Evolutionary conservation across 2,329 filamentous ascomycete genomes (phyloP).

Genomic region (Pezizomycotina sp.): DNA sequence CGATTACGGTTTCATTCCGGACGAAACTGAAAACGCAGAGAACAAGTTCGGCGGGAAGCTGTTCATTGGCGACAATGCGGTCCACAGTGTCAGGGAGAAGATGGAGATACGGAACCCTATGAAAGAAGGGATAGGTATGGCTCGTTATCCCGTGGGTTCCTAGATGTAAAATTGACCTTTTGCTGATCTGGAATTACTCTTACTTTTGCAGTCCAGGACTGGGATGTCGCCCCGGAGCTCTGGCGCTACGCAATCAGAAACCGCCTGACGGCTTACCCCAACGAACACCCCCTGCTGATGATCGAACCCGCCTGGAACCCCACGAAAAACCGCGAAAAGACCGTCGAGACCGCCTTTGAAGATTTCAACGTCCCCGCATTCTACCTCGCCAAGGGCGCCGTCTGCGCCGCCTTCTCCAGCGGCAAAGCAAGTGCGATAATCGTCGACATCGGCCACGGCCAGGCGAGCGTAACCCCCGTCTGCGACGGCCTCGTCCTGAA

Average conservation of each 20-base stretch:
- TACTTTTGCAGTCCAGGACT: slow-evolving; percentile 74
- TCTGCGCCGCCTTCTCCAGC: slow-evolving; percentile 62
- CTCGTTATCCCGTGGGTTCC: not conserved
- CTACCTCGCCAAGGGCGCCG: slow-evolving; percentile 76
- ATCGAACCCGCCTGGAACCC: slow-evolving; percentile 91
- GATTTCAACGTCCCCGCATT: slow-evolving; percentile 90
- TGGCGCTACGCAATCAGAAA: slow-evolving; percentile 91
- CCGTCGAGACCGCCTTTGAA: slow-evolving; percentile 93
- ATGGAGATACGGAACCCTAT: slow-evolving; percentile 87
- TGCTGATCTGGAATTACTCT: slow-evolving; percentile 6
- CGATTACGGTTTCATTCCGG: slow-evolving; percentile 51
- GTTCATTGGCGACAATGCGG: slow-evolving; percentile 78
- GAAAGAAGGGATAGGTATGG: slow-evolving; percentile 33
- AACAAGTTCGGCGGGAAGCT: slow-evolving; percentile 32
- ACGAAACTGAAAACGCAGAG: slow-evolving; percentile 33
- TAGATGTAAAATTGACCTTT: not conserved
- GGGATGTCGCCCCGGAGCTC: slow-evolving; percentile 74
- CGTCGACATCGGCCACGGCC: slow-evolving; percentile 76
- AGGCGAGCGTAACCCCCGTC: slow-evolving; percentile 75
- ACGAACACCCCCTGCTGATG: slow-evolving; percentile 81
- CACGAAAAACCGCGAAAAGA: slow-evolving; percentile 74
- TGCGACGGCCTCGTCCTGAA: slow-evolving; percentile 90
- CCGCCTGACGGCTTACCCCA: slow-evolving; percentile 64
- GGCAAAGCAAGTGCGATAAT: slow-evolving; percentile 89
- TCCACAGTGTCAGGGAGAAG: slow-evolving; percentile 56